Base-by-base conservation (phyloP, 202 grass and related monocot species). In the Zoysia matrella region DNA sequence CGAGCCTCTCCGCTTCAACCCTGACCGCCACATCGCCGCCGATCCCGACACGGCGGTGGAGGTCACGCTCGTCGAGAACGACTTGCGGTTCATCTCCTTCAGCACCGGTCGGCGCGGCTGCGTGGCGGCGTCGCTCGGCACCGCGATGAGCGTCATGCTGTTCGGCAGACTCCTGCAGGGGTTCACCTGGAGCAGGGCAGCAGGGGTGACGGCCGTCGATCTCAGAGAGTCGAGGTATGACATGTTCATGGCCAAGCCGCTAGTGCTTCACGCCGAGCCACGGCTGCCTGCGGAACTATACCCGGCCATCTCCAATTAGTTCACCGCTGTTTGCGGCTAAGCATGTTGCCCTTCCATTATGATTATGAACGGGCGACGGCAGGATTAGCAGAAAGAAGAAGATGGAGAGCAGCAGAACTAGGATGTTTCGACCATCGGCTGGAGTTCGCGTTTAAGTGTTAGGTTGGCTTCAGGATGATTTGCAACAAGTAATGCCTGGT, bases 81-180 rank as follows among this genome's bases (percentile, higher is more conserved):
- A 86, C n/a, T 51, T 90, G 15, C 44, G 81, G n/a, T 85, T 85
- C 55, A 88, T 91, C 78, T 80, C 85, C 6, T 91, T 91, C 44
- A 74, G 60, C 60, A 63, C 60, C 8, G 60, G 60, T 0, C 60
- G 60, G 8, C 60, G 60, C 0, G 60, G 60, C 22, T 63, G 60
- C 60, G 5, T 63, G 8, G 60, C 60, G 60, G 60, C 30, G 60
- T 30, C 8, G 60, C 66, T 88, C 1, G 89, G 89, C 43, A 85
- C 65, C 0, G 22, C 47, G 0, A 78, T 91, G 77, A 79, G 67
- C 12, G 52, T 82, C 5, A 91, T 85, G 82, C 52, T 85, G 11
- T 48, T 91, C n/a, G 85, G 66, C 1, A 77, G 88, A 68, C 60
- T 86, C 65, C 73, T 90, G 42, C 88, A 91, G 57, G 84, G 72